Percentiles rank a stretch among this genome's conserved stretches.
phyloP scores from a whole-genome alignment of 2,329 filamentous ascomycete species.

The Knufia fluminis region DNA sequence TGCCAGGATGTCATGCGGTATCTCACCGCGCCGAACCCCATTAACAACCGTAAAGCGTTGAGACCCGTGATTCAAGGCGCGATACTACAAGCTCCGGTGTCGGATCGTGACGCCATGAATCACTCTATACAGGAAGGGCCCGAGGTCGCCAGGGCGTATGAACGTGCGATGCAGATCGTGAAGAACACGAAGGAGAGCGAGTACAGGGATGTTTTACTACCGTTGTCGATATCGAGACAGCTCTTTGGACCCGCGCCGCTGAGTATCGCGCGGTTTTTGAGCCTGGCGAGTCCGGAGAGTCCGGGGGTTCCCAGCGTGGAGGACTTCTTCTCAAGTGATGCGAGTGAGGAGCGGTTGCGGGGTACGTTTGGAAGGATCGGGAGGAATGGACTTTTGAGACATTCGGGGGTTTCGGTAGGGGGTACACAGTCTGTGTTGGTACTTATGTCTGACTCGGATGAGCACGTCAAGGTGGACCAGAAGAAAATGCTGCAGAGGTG shows the following conservation, averaged over 20 bases:
- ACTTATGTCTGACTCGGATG: slow-evolving; percentile 17
- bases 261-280: slow-evolving; percentile 50
- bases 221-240: slow-evolving; percentile 19
- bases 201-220: slow-evolving; percentile 15
- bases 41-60: slow-evolving; percentile 24
- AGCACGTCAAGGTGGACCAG: slow-evolving; percentile 15
- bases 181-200: slow-evolving; percentile 11
- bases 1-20: slow-evolving; percentile 63
- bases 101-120: slow-evolving; percentile 59
- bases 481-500: slow-evolving; percentile 14
- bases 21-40: slow-evolving; percentile 37
- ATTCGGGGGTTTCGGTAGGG: neutral
- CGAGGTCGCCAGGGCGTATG: slow-evolving; percentile 9
- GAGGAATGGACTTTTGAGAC: slow-evolving; percentile 35
- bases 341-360: slow-evolving; percentile 49
- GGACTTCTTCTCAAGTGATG: slow-evolving; percentile 78
- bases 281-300: slow-evolving; percentile 43
- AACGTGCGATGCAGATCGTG: slow-evolving; percentile 13
- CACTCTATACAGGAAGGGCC: slow-evolving; percentile 31
- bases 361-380: slow-evolving; percentile 57
- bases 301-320: slow-evolving; percentile 59
- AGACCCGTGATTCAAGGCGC: slow-evolving; percentile 58
- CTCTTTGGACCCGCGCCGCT: slow-evolving; percentile 36
- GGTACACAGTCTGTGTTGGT: slow-evolving; percentile 12
- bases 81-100: slow-evolving; percentile 71